Evolutionary conservation across 176 grass and related monocot genomes (phyloP).

Genomic region (Ampelocalamus luodianensis): DNA sequence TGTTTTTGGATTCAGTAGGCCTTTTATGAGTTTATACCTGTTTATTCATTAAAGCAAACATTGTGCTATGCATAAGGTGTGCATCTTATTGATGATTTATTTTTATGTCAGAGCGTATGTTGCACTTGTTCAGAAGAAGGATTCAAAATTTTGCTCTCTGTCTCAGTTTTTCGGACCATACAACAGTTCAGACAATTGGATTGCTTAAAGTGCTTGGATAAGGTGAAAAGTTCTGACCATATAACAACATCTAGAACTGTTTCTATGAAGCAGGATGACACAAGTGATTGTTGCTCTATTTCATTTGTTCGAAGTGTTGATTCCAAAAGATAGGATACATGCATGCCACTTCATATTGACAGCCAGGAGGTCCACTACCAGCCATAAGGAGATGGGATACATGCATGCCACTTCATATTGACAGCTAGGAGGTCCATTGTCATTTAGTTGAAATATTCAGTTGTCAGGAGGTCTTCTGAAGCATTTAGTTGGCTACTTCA

Average conservation of each 20-base stretch:
- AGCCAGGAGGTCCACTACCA: too few species aligned
- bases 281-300: slow-evolving; percentile 56
- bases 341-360: too few species aligned
- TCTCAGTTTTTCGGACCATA: too few species aligned
- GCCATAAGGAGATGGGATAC: too few species aligned
- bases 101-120: slow-evolving; percentile 62
- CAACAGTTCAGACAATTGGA: too few species aligned
- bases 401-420: too few species aligned
- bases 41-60: slow-evolving; percentile 36
- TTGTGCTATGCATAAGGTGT: too few species aligned
- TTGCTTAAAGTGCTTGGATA: slow-evolving; percentile 62
- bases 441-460: too few species aligned
- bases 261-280: slow-evolving; percentile 36
- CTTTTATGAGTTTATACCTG: background rate
- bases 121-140: slow-evolving; percentile 51
- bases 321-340: slow-evolving; percentile 40
- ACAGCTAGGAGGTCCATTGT: too few species aligned
- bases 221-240: slow-evolving; percentile 26
- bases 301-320: slow-evolving; percentile 53
- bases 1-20: slow-evolving; percentile 19
- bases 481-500: too few species aligned
- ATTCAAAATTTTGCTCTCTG: slow-evolving; percentile 53
- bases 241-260: slow-evolving; percentile 32
- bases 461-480: too few species aligned
- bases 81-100: too few species aligned